These are phyloP conservation scores for Pythium grandisporangium DNA, from an alignment of 352 stramenopile species.

Conservation along the genomic window DNA sequence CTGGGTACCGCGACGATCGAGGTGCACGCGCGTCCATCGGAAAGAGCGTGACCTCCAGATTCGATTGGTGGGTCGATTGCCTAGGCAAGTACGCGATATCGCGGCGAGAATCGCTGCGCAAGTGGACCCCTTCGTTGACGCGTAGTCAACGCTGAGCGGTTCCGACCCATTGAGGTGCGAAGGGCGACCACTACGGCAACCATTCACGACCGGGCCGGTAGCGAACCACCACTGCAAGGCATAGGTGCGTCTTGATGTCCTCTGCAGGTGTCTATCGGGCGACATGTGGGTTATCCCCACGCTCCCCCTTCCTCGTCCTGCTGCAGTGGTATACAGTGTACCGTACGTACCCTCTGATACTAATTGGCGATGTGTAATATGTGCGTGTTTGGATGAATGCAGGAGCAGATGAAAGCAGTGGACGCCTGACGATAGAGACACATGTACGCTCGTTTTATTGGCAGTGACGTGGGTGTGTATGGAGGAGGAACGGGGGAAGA, in stretches of 20 bases:
- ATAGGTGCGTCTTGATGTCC: not conserved
- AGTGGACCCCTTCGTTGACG: slow-evolving; percentile 1
- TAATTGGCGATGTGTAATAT: too few relatives aligned
- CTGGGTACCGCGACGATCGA: not conserved
- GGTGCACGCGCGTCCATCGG: not conserved
- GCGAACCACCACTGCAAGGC: slow-evolving; percentile 5
- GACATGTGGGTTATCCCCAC: too few relatives aligned
- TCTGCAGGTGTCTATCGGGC: not conserved
- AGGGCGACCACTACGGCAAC: slow-evolving; percentile 2
- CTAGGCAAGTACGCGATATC: not conserved
- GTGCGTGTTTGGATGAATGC: not conserved
- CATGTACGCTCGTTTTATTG: slow-evolving; percentile 1
- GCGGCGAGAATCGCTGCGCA: not conserved
- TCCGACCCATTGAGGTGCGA: not conserved
- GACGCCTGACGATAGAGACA: slow-evolving; percentile 6
- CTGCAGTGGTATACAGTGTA: too few relatives aligned
- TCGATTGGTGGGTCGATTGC: slow-evolving; percentile 11
- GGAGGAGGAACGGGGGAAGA: too few relatives aligned
- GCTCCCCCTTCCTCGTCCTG: too few relatives aligned
- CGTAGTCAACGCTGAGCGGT: not conserved
- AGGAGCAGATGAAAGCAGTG: slow-evolving; percentile 10
- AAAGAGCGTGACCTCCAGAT: slow-evolving; percentile 13
- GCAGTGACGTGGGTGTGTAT: not conserved
- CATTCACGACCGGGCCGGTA: slow-evolving; percentile 9
- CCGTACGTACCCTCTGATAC: too few relatives aligned